Conservation (phyloP, 148 eudicot species). For the Agrostemma githago region DNA sequence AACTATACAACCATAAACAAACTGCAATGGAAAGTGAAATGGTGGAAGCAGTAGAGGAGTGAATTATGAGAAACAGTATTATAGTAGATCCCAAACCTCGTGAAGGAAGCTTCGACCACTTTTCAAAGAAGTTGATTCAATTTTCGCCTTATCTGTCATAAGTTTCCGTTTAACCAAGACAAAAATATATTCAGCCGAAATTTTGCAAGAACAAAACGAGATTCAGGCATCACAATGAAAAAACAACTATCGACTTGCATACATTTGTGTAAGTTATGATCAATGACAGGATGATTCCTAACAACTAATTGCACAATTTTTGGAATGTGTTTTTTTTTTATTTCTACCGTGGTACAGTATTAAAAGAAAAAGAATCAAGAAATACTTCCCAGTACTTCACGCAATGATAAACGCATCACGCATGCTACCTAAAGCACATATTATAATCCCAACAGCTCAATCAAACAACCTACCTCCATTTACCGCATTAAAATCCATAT, state of each 20-base stretch:
- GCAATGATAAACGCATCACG: background rate
- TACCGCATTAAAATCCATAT: conserved; percentile 50
- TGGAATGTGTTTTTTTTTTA: too few relatives aligned
- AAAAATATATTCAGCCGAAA: conserved; percentile 7
- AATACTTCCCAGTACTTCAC: background rate
- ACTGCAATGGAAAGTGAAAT: background rate
- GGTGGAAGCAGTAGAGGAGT: conserved; percentile 1
- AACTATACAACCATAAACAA: background rate
- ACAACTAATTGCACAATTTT: background rate
- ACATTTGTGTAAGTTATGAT: background rate
- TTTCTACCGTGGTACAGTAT: background rate
- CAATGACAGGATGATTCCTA: background rate
- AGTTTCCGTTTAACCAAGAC: background rate
- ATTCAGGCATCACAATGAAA: conserved; percentile 2
- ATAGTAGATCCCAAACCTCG: conserved; percentile 46
- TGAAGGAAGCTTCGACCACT: conserved; percentile 48
- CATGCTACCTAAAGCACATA: background rate
- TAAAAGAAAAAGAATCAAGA: background rate
- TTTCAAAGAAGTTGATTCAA: conserved; percentile 37
- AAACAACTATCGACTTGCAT: background rate
- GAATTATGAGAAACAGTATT: background rate
- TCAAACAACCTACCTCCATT: conserved; percentile 53
- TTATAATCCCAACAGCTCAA: background rate
- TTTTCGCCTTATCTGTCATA: conserved; percentile 50
- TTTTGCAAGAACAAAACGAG: conserved; percentile 1